Evolutionary conservation across 2,329 filamentous ascomycete genomes (phyloP).

Genomic region (Byssochlamys sp.): DNA sequence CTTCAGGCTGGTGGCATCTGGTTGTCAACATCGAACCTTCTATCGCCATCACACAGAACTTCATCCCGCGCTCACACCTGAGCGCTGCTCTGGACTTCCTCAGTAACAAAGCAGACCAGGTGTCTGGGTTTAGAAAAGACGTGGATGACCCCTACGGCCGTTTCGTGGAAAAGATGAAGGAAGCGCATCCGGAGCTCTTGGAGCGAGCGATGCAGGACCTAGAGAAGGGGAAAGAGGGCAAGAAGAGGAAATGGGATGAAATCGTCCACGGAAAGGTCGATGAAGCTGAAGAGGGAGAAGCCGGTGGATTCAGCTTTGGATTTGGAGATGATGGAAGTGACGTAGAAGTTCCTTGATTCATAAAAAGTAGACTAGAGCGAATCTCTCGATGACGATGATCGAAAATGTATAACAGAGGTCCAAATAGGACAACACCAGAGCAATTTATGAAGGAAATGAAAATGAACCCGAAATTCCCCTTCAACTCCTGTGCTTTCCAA

Average conservation of each 20-base stretch:
- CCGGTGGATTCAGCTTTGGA: slow-evolving; percentile 53
- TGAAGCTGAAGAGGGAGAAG: slow-evolving; percentile 15
- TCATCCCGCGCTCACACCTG: slow-evolving; percentile 69
- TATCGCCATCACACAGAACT: slow-evolving; percentile 90
- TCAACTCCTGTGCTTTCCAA: not conserved
- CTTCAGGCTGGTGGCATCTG: slow-evolving; percentile 92
- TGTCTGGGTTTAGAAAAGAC: slow-evolving; percentile 71
- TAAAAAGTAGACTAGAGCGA: not conserved
- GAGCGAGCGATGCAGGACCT: slow-evolving; percentile 56
- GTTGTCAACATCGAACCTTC: slow-evolving; percentile 79
- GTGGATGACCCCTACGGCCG: slow-evolving; percentile 63
- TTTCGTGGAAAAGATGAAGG: slow-evolving; percentile 60
- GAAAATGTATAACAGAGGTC: not conserved
- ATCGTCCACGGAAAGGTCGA: slow-evolving; percentile 52
- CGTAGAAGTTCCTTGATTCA: slow-evolving; percentile 37
- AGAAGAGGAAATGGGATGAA: slow-evolving; percentile 79
- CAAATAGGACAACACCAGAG: not conserved
- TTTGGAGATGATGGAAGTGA: slow-evolving; percentile 51
- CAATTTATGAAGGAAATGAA: not conserved
- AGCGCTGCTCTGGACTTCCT: slow-evolving; percentile 70
- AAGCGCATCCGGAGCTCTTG: slow-evolving; percentile 57
- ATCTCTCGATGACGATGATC: not conserved
- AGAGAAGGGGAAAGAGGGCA: slow-evolving; percentile 52
- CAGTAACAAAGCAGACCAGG: slow-evolving; percentile 69
- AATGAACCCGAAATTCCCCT: not conserved